A percentile compares a stretch with the other conserved stretches of the same genome.
phyloP scores from a whole-genome alignment of 495 filamentous ascomycete genomes.

The Aeminium ludgeri region DNA sequence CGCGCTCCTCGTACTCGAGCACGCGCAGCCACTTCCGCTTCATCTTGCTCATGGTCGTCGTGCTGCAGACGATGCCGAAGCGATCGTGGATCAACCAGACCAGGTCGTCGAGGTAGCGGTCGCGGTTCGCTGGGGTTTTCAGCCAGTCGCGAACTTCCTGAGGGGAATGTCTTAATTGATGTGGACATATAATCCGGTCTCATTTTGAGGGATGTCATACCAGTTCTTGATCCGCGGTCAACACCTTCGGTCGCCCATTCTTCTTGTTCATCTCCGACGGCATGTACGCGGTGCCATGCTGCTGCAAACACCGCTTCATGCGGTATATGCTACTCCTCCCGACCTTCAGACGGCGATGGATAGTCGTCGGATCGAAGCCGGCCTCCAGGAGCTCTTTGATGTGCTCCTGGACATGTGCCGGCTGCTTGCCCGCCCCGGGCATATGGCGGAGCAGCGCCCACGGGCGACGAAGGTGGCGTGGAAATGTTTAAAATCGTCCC shows the following conservation, averaged over 20 bases:
- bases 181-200: too few species aligned
- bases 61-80: slow-evolving; percentile 14
- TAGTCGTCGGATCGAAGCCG: slow-evolving; percentile 17
- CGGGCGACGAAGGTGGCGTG: too few species aligned
- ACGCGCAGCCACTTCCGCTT: slow-evolving; percentile 15
- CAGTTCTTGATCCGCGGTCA: slow-evolving; percentile 14
- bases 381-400: slow-evolving; percentile 16
- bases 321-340: slow-evolving; percentile 14
- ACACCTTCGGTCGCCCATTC: slow-evolving; percentile 14
- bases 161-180: neutral
- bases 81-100: slow-evolving; percentile 16
- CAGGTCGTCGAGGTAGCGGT: slow-evolving; percentile 14
- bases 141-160: slow-evolving; percentile 16
- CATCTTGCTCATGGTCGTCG: slow-evolving; percentile 15
- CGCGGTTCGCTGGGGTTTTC: slow-evolving; percentile 10
- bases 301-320: slow-evolving; percentile 15
- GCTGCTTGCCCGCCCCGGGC: slow-evolving; percentile 14
- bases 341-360: slow-evolving; percentile 13
- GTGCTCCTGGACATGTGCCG: slow-evolving; percentile 10
- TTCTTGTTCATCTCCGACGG: slow-evolving; percentile 15
- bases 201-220: too few species aligned
- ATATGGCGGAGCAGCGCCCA: too few species aligned
- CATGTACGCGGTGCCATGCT: slow-evolving; percentile 13
- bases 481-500: too few species aligned
- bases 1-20: slow-evolving; percentile 12